Percentiles rank a stretch among this genome's conserved stretches.
These are phyloP conservation scores for Neurospora sp. DNA, from an alignment of 495 filamentous ascomycete species.

Conservation along the genomic window DNA sequence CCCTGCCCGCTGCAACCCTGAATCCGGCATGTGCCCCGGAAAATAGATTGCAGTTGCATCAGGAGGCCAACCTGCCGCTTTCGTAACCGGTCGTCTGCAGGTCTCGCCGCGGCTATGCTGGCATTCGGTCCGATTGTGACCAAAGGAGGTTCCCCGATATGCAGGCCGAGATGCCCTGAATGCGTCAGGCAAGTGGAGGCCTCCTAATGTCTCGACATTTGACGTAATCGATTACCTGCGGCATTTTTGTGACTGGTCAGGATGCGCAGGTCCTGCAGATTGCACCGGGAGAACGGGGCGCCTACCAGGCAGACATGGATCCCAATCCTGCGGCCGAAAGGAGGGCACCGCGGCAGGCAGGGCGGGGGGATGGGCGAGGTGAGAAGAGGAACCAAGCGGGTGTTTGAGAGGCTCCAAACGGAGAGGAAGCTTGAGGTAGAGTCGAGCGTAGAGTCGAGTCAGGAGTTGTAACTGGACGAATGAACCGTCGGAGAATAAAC, in stretches of 20 bases:
- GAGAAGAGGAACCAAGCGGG: no score
- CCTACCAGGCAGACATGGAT: slow-evolving; percentile 2
- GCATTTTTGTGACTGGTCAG: slow-evolving; percentile 9
- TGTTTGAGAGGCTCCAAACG: no score
- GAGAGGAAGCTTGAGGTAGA: slow-evolving; percentile 4
- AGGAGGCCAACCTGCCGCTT: slow-evolving; percentile 1
- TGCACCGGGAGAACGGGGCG: no score
- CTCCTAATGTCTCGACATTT: slow-evolving; percentile 3
- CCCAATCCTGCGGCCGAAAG: background rate
- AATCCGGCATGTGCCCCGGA: no score
- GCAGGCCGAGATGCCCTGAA: slow-evolving; percentile 4
- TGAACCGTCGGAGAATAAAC: no score
- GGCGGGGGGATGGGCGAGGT: slow-evolving; percentile 1
- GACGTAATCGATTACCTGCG: slow-evolving; percentile 5
- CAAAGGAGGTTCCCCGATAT: slow-evolving; percentile 3
- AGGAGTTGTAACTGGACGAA: slow-evolving; percentile 1
- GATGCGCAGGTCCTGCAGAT: background rate
- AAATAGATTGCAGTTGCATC: slow-evolving; percentile 5
- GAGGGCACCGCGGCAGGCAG: background rate
- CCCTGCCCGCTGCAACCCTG: background rate
- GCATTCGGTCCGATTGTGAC: slow-evolving; percentile 7
- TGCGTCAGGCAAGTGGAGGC: slow-evolving; percentile 1
- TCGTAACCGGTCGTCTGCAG: slow-evolving; percentile 1
- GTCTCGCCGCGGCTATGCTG: background rate
- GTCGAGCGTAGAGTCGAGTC: slow-evolving; percentile 3